Evolutionary conservation across 1,139 yeast genomes (phyloP), one percentile per base, ranked within the genome.

Genomic region (Kodamaea derodonti): DNA sequence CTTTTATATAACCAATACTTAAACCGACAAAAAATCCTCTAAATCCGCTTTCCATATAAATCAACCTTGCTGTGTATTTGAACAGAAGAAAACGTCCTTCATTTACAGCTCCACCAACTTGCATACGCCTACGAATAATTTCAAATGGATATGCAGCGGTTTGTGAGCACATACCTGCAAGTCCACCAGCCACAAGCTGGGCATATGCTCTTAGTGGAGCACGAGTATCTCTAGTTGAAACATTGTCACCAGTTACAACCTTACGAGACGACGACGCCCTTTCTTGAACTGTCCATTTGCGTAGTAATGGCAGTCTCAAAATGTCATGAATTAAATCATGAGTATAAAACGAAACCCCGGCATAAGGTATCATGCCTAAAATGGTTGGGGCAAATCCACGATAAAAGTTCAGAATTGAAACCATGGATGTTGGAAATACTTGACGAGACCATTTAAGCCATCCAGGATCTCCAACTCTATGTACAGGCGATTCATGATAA

Each of bases 71-170:
- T 0, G 82, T 76, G 33, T 63, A 52, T 36, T 69, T 68, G 46
- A 83, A 76, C 13, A 80, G 67, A 33, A 73, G 56, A 43, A 75
- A 78, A 45, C 72, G 72, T 23, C 85, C 85, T 43, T 78, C 75
- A 44, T 78, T 75, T 16, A 76, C 67, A 3, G 84, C 85, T 6
- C 95, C 95, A 29, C 95, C 88, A 14, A 94, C 98, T 61, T 94
- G 99, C 87, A 94, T 83, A 51, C 98, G 72, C 56, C 99, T 73
- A 49, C 99, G 73, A 18, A 92, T 78, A 29, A 92, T 96, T 60
- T 94, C 99, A 47, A 94, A 84, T 1, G 99, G 99, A 52, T 94
- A 94, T 2, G 96, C 92, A 0, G 97, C 95, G 0, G 97, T 88
- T 60, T 94, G 99, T 1, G 97, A 87, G 34, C 79, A 74, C 81